phyloP scores from a whole-genome alignment of 495 filamentous ascomycete species.

The Aspergillus haitiensis region DNA sequence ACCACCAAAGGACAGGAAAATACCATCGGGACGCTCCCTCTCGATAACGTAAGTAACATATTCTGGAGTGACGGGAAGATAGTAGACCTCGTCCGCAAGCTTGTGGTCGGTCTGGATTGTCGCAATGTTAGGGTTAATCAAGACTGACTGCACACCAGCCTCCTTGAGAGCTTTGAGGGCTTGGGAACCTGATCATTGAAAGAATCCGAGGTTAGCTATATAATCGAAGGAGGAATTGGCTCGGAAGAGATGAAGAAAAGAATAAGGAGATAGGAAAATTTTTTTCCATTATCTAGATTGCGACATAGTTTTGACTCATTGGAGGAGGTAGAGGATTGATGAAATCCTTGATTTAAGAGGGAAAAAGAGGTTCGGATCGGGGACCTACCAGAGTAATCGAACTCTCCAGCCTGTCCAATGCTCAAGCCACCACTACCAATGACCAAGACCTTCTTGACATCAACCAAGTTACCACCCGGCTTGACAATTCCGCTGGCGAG shows the following conservation, averaged over 20 bases:
- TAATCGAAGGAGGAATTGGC: not conserved
- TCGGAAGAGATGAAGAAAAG: not conserved
- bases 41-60: slow-evolving; percentile 97
- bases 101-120: slow-evolving; percentile 99
- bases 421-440: slow-evolving; percentile 91
- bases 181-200: slow-evolving; percentile 67
- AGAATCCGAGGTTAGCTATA: slow-evolving; percentile 20
- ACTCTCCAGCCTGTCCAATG: slow-evolving; percentile 96
- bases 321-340: too few species aligned
- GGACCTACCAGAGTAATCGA: slow-evolving; percentile 88
- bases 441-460: slow-evolving; percentile 95
- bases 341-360: not conserved
- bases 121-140: slow-evolving; percentile 98
- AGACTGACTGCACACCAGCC: slow-evolving; percentile 87
- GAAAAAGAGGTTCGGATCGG: not conserved
- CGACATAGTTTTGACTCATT: too few species aligned
- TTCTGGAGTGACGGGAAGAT: slow-evolving; percentile 93
- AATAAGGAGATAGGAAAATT: too few species aligned
- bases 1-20: slow-evolving; percentile 93
- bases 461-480: slow-evolving; percentile 67
- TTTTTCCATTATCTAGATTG: too few species aligned
- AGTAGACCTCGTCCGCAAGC: slow-evolving; percentile 96
- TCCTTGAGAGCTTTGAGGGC: slow-evolving; percentile 97
- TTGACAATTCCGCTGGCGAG: slow-evolving; percentile 81
- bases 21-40: slow-evolving; percentile 88